Base-by-base conservation (phyloP, 108 stramenopile genomes). In the Discostella stelligeroides region DNA sequence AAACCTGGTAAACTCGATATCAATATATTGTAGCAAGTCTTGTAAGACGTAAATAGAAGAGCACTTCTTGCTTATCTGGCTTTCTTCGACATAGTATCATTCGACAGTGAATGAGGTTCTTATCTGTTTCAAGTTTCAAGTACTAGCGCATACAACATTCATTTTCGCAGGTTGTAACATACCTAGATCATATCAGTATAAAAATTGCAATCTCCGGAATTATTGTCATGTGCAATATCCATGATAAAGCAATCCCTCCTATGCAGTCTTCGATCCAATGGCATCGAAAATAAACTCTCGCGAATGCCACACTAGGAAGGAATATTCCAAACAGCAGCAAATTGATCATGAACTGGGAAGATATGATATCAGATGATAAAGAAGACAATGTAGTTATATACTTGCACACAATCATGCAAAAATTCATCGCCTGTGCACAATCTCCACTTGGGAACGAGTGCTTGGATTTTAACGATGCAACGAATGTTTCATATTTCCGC, bases 231-330 rank as follows among this genome's bases (percentile, higher is more conserved):
- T 80, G 79, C 34, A 80, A 37, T 11, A 75, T n/a, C 20, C 55
- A 58, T 20, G 79, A 59, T 24, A 76, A 57, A 17, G 60, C 53
- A 18, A 71, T 41, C n/a, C 79, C 79, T 5, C 79, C 79, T 17
- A 80, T 63, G 21, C 73, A 75, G 54, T 80, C 79, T 62, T 80
- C 79, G 23, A 80, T 60, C 74, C 75, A 80, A 63, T 80, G 79
- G 57, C 79, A 80, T 46, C 63, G 41, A 54, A 75, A 80, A 70
- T 75, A 80, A 0, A 80, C 68, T 48, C 79, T 47, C 8, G 79
- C 79, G 63, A 80, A 80, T 25, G 68, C 79, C 40, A 80, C 79
- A 15, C 74, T 73, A 2, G 79, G 79, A 13, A 80, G 49, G 21
- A 80, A 75, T 46, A 80, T 10, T 15, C 59, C 68, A 66, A 75